Percentiles rank a stretch among this genome's conserved stretches.
phyloP scores from a whole-genome alignment of 805 yeast genomes.

The Citeromyces nyonsensis region DNA sequence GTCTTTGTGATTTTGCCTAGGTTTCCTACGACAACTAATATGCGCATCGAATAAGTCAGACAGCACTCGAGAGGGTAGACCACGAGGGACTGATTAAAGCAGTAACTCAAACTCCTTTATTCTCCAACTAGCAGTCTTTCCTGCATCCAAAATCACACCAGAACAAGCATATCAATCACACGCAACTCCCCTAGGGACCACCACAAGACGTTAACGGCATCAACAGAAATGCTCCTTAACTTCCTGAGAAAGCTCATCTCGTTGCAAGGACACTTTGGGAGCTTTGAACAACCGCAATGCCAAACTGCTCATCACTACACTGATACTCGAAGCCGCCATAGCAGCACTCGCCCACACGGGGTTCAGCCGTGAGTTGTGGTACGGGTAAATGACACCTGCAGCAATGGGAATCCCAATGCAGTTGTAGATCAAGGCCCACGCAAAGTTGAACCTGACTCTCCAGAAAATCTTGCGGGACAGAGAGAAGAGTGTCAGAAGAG shows the following conservation, averaged over 20 bases:
- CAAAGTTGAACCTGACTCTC: constrained; percentile 40
- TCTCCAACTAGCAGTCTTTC: too few relatives aligned
- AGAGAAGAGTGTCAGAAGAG: constrained; percentile 39
- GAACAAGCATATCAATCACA: too few relatives aligned
- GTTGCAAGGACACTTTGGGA: constrained; percentile 5
- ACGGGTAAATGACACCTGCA: constrained; percentile 51
- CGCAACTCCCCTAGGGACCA: too few relatives aligned
- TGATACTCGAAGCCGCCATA: constrained; percentile 44
- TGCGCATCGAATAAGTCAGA: too few relatives aligned
- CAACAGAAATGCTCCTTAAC: not conserved
- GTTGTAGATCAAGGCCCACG: constrained; percentile 45
- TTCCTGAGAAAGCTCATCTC: not conserved
- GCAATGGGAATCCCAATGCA: constrained; percentile 46
- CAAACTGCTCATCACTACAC: constrained; percentile 42
- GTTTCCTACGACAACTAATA: too few relatives aligned
- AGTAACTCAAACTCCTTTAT: too few relatives aligned
- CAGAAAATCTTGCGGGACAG: constrained; percentile 31
- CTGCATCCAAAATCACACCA: too few relatives aligned
- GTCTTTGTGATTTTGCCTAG: too few relatives aligned
- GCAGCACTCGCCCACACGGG: constrained; percentile 61
- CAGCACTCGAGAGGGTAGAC: too few relatives aligned
- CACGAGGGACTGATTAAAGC: too few relatives aligned
- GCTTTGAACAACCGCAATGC: constrained; percentile 32
- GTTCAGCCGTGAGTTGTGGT: constrained; percentile 31
- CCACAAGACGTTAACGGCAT: too few relatives aligned